Percentiles rank a stretch among this genome's conserved stretches.
phyloP scores from a whole-genome alignment of 176 grass and related monocot genomes.

The Puccinellia tenuiflora region DNA sequence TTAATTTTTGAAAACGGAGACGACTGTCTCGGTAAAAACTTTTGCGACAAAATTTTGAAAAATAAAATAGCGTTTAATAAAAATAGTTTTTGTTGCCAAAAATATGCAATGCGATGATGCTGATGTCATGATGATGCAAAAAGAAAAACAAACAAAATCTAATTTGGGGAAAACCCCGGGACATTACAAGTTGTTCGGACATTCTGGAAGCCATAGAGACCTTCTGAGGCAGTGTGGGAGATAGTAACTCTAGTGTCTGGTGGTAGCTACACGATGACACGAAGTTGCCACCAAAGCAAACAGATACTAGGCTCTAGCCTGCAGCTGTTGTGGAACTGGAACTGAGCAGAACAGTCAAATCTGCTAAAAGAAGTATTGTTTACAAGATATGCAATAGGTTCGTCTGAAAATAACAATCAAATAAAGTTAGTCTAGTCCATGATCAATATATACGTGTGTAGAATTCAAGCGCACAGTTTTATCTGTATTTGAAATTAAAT shows the following conservation, averaged over 20 bases:
- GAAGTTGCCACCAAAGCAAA: not conserved
- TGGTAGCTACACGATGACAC: not conserved
- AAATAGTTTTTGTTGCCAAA: too few relatives aligned
- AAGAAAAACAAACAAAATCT: too few relatives aligned
- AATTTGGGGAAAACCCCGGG: too few relatives aligned
- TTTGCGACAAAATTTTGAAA: too few relatives aligned
- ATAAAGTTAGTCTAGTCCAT: not conserved
- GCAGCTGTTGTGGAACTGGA: not conserved
- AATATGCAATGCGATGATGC: too few relatives aligned
- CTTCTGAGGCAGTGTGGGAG: not conserved
- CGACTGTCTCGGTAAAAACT: too few relatives aligned
- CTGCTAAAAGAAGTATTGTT: not conserved
- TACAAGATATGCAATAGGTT: not conserved
- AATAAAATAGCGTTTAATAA: too few relatives aligned
- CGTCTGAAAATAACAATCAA: not conserved
- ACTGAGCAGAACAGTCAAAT: not conserved
- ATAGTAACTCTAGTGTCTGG: not conserved
- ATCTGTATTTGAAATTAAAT: not conserved
- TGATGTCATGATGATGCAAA: too few relatives aligned
- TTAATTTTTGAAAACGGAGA: too few relatives aligned
- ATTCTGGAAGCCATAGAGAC: not conserved
- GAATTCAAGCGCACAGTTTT: not conserved
- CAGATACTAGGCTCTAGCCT: not conserved
- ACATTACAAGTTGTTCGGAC: too few relatives aligned
- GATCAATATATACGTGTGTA: not conserved